Evolutionary conservation across 1,139 yeast species (phyloP).

Genomic region (Pichia sp.): DNA sequence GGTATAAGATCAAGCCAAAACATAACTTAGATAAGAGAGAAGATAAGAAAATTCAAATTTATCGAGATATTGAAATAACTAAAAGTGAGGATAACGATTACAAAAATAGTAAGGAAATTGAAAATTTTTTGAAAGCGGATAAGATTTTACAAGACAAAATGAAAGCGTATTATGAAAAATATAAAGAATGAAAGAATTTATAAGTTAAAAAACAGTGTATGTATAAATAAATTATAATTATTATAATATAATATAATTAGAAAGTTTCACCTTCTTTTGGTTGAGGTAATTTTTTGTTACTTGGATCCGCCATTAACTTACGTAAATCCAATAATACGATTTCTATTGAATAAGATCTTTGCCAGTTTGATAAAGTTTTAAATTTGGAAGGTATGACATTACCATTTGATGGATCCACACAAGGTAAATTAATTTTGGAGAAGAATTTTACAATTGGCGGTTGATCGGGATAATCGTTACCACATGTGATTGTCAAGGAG

Average conservation of each 20-base stretch:
- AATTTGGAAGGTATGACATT: slow-evolving; percentile 56
- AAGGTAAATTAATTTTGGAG: slow-evolving; percentile 83
- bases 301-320: slow-evolving; percentile 78
- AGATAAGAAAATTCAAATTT: slow-evolving; percentile 7
- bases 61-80: slow-evolving; percentile 30
- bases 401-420: slow-evolving; percentile 68
- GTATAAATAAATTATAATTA: background rate
- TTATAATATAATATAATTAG: slow-evolving; percentile 29
- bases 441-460: slow-evolving; percentile 81
- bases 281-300: slow-evolving; percentile 80
- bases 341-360: slow-evolving; percentile 84
- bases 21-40: slow-evolving; percentile 13
- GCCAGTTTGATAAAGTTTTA: slow-evolving; percentile 77
- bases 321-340: slow-evolving; percentile 81
- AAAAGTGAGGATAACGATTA: slow-evolving; percentile 26
- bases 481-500: slow-evolving; percentile 75
- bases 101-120: slow-evolving; percentile 5
- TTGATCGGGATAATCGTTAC: slow-evolving; percentile 75
- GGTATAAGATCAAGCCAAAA: slow-evolving; percentile 26
- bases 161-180: slow-evolving; percentile 24
- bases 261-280: slow-evolving; percentile 82
- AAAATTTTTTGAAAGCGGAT: slow-evolving; percentile 29
- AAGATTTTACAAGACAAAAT: slow-evolving; percentile 24
- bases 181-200: slow-evolving; percentile 1
- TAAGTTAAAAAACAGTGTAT: background rate